Evolutionary conservation across 768 basidiomycete species (phyloP).

Genomic region (Podaxis carcinomalis): DNA sequence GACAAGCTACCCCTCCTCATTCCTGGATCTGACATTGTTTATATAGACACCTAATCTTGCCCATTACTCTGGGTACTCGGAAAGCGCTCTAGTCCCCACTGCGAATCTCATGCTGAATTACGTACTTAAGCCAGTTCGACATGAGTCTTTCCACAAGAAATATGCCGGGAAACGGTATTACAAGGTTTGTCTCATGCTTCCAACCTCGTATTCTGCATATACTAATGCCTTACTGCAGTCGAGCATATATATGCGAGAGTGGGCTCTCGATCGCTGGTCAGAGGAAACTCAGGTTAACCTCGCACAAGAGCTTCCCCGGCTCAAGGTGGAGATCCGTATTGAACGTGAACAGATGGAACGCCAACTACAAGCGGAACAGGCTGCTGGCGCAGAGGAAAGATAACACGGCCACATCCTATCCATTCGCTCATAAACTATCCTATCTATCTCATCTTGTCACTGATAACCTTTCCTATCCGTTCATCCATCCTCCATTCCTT

Average conservation of each 20-base stretch:
- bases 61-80: conserved; percentile 92
- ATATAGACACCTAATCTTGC: conserved; percentile 75
- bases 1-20: conserved; percentile 11
- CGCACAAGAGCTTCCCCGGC: conserved; percentile 48
- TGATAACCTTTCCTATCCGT: conserved; percentile 5
- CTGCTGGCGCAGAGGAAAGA: conserved; percentile 7
- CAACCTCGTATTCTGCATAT: neutral
- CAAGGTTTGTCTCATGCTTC: conserved; percentile 50
- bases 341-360: conserved; percentile 30
- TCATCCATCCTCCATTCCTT: neutral
- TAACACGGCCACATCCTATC: neutral
- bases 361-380: conserved; percentile 13
- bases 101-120: conserved; percentile 94
- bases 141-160: conserved; percentile 90
- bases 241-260: conserved; percentile 77
- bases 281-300: conserved; percentile 60
- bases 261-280: conserved; percentile 77
- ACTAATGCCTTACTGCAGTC: conserved; percentile 41
- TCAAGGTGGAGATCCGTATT: conserved; percentile 54
- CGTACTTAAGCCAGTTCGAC: conserved; percentile 71
- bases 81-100: conserved; percentile 78
- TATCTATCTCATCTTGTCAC: conserved; percentile 11
- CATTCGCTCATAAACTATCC: conserved; percentile 3
- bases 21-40: conserved; percentile 5
- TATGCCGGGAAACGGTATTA: conserved; percentile 87